Conservation (phyloP, 345 rosid genomes). For the Salix udensis region DNA sequence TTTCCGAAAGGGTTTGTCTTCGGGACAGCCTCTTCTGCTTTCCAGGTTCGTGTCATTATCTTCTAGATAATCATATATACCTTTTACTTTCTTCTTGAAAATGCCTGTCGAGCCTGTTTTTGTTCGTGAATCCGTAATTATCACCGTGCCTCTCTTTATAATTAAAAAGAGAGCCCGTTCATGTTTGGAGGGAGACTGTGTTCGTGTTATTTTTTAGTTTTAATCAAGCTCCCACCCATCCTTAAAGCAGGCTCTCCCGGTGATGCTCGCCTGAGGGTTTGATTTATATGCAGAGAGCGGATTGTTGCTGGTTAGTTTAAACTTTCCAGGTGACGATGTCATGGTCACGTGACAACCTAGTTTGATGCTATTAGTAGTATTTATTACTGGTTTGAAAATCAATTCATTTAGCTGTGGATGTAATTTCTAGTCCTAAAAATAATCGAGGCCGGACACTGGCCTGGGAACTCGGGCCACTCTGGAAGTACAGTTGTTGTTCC, state of each 20-base stretch:
- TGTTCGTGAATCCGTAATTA: too few relatives aligned
- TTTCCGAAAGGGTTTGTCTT: slow-evolving; percentile 60
- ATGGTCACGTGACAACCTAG: not conserved
- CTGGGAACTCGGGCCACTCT: not conserved
- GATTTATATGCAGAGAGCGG: not conserved
- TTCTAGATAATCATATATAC: not conserved
- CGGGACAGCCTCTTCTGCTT: slow-evolving; percentile 76
- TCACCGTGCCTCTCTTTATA: not conserved
- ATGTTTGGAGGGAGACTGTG: not conserved
- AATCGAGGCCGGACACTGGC: not conserved
- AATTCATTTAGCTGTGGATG: too few relatives aligned
- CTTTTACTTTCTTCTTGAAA: not conserved
- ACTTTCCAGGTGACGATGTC: not conserved
- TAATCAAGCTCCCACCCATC: too few relatives aligned
- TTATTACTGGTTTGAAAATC: too few relatives aligned
- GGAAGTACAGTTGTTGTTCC: not conserved
- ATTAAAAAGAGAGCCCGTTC: not conserved
- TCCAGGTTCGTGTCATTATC: slow-evolving; percentile 39
- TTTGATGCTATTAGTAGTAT: not conserved
- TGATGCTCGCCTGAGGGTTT: not conserved
- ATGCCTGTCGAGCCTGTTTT: not conserved
- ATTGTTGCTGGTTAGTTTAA: not conserved
- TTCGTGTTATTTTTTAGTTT: not conserved
- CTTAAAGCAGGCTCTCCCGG: too few relatives aligned
- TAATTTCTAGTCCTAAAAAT: not conserved